Conservation (phyloP, 352 stramenopile species). For the Lagenidium giganteum region DNA sequence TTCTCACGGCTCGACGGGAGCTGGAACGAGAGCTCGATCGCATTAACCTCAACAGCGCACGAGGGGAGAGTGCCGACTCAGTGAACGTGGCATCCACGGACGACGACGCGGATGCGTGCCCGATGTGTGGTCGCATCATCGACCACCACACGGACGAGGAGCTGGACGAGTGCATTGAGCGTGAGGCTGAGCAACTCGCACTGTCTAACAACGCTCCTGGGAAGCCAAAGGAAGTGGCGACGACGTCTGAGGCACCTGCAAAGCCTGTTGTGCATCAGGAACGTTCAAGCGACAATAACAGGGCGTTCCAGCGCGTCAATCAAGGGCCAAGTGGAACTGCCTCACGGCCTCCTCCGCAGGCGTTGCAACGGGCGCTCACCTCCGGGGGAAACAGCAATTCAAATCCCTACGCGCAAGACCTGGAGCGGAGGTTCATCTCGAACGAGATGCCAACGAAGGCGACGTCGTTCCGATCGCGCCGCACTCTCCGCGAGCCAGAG, state of each 20-base stretch:
- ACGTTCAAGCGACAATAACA: no score
- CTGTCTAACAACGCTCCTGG: no score
- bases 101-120: slow-evolving; percentile 35
- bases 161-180: slow-evolving; percentile 51
- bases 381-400: neutral
- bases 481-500: no score
- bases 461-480: neutral
- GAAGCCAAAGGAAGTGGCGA: no score
- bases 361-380: neutral
- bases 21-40: slow-evolving; percentile 39
- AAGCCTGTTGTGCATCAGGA: no score
- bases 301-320: no score
- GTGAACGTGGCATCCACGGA: neutral
- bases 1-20: slow-evolving; percentile 25
- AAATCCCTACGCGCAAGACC: slow-evolving; percentile 3
- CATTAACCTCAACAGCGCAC: slow-evolving; percentile 1
- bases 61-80: neutral
- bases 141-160: slow-evolving; percentile 54
- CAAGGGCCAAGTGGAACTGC: no score
- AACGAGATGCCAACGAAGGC: neutral
- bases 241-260: no score
- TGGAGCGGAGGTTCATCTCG: no score
- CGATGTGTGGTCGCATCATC: slow-evolving; percentile 45
- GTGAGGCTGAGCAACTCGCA: slow-evolving; percentile 24
- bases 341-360: no score